Evolutionary conservation across 108 stramenopile species (phyloP), one percentile per base, ranked within the genome.

Genomic region (Skeletonema marinoi): DNA sequence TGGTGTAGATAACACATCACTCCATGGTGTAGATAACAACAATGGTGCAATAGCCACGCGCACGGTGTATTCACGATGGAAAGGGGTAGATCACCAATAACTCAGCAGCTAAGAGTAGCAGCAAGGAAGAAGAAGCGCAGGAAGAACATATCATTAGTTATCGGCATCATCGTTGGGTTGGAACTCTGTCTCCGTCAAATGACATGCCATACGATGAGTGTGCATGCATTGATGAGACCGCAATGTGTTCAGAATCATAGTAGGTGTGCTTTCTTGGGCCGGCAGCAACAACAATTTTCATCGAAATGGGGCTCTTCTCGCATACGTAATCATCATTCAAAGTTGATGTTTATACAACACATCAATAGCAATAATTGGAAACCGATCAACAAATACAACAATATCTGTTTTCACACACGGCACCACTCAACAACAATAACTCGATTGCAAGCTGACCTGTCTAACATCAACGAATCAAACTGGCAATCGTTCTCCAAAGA

Each of bases 401-500:
- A 54, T 25, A 56, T 56, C 25, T 56, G 4, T 56, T 11, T 25
- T 56, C 19, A 56, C 10, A 56, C 54, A 56, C 19, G 25, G 21
- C 54, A 56, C 19, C 25, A 56, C n/a, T 56, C 21, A 56, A 56
- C 54, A 25, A 25, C 19, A 29, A 56, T 25, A 25, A 25, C 54
- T 10, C 54, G 25, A 25, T n/a, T 56, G 4, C 54, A 56, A 56
- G 54, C 54, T 29, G 54, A n/a, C 4, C 54, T 56, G 7, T 25
- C 60, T 14, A 21, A 41, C 13, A 70, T 70, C 14, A 60, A 78
- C 30, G 80, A 80, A 64, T 21, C 68, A 46, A 64, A 60, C 54
- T 82, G 82, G 82, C 60, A 69, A 21, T 61, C 58, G 16, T 77
- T 77, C 44, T 66, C 75, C 21, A 46, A 67, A 7, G 60, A 44